Evolutionary conservation across 148 eudicot species (phyloP), one percentile per base, ranked within the genome.

Genomic region (Rhododendron mucronatum): DNA sequence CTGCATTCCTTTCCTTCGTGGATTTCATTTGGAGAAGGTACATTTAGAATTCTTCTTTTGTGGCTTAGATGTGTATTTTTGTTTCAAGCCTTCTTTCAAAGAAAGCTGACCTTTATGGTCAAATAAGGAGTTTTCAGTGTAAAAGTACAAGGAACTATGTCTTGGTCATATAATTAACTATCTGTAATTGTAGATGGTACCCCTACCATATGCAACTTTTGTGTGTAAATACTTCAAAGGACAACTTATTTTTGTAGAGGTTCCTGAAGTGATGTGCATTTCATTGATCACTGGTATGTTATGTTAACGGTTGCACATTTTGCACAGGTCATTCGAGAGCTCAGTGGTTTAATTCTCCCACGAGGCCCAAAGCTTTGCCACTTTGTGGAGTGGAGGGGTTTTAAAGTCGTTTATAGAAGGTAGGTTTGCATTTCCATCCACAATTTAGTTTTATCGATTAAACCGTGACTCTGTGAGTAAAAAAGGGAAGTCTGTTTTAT

Each of bases 381-480:
- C 88, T 95, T 96, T 85, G 98, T 96, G 76, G 98, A 96, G 80
- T 96, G 99, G 98, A 93, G 92, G 89, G 99, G 99, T 61, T 93
- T 87, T 77, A 96, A 96, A 91, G 93, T 95, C 86, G 99, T 94
- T 83, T 96, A 96, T 88, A 92, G 93, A 88, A 95, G 99, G 99
- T 93, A 86, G 35, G 33, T 59, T 35, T 20, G 71, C 21, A 3
- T 1, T 20, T 37, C 59, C 30, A 69, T 69, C 33, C 37, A 30
- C 37, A 13, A 0, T 11, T 69, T 69, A 37, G 75, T 69, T 7
- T 26, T 69, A 1, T 26, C 28, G 37, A 69, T 26, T 69, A 69
- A 28, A 41, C 35, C 6, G 16, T 12, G 35, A 26, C 30, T 8
- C 73, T 59, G 2, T 23, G 75, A 69, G 30, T 23, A 63, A 3